Percentiles rank a stretch among this genome's conserved stretches.
Evolutionary conservation across 129 eudicot genomes (phyloP).

Genomic region (Chrysanthemum seticuspe): DNA sequence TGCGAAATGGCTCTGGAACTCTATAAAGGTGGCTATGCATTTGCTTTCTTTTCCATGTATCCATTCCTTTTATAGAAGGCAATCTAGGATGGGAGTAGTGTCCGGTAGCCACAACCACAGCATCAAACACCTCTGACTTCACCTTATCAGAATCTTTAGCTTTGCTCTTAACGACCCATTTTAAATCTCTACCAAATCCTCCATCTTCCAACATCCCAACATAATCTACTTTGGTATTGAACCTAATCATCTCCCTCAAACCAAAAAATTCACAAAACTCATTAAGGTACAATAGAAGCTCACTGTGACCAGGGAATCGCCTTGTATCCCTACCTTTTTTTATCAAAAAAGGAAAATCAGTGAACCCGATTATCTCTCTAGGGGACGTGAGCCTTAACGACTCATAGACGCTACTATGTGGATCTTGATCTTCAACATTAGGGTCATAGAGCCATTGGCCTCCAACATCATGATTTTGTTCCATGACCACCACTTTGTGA

Average conservation of each 20-base stretch:
- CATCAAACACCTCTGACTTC: slow-evolving; percentile 77
- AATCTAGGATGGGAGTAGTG: slow-evolving; percentile 83
- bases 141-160: slow-evolving; percentile 39
- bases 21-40: slow-evolving; percentile 86
- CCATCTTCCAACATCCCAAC: slow-evolving; percentile 62
- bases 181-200: slow-evolving; percentile 46
- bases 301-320: slow-evolving; percentile 83
- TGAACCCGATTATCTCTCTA: slow-evolving; percentile 86
- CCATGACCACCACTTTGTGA: slow-evolving; percentile 74
- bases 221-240: slow-evolving; percentile 67
- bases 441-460: slow-evolving; percentile 96
- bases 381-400: slow-evolving; percentile 77
- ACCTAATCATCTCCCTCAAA: slow-evolving; percentile 77
- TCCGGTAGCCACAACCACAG: slow-evolving; percentile 91
- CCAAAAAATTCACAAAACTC: slow-evolving; percentile 75
- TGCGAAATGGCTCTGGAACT: slow-evolving; percentile 67
- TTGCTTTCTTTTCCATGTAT: slow-evolving; percentile 74
- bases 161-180: slow-evolving; percentile 70
- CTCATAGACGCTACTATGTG: slow-evolving; percentile 78
- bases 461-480: slow-evolving; percentile 86
- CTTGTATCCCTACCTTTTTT: slow-evolving; percentile 80
- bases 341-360: slow-evolving; percentile 75
- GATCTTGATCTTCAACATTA: slow-evolving; percentile 56
- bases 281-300: slow-evolving; percentile 54
- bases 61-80: slow-evolving; percentile 83